Base-by-base conservation (phyloP, 176 grass and related monocot genomes). In the Elaeis guineensis region DNA sequence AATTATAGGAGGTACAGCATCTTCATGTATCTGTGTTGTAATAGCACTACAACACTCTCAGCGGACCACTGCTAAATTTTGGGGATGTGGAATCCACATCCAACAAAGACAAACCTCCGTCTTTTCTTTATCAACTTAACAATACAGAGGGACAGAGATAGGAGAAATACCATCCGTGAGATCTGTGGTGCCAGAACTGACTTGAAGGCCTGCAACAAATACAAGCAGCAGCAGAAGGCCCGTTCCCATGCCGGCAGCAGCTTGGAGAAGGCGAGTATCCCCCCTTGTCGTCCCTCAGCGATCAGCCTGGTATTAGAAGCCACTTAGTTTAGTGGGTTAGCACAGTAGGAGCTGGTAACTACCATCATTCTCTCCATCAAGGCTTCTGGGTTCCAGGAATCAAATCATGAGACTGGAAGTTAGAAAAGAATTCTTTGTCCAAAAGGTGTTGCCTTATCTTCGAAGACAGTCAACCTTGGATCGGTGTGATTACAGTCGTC, bases 301-400 rank as follows among this genome's bases (percentile, higher is more conserved):
- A 44, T 12, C 11, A 14, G 35, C 35, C 11, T 12, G 35, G 35
- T 44, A 44, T 44, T 12, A 44, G 35, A 44, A 44, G 35, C 35
- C 35, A 11, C 35, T 44, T 44, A 12, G 35, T 44, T 44, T 44
- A 12, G 35, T 14, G 35, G 9, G 35, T 44, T 44, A 44, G 8
- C 35, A 44, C 9, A 3, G 35, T 9, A 44, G 35, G 35, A 12
- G 8, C 35, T 12, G 14, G 84, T 75, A 83, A 83, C 84, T 30
- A 51, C 66, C 75, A 84, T 77, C 55, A 82, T 88, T 82, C 84
- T 23, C 7, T 77, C 76, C 80, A 88, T 94, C 73, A 84, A 82
- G 80, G 61, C 58, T 64, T 59, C 80, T 80, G 73, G 58, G 58
- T 79, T 70, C 65, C 62, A 58, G 19, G 57, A 55, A 32, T 16